A percentile compares a stretch with the other conserved stretches of the same genome.
These are phyloP conservation scores for Colletotrichum filicis DNA, from an alignment of 2,329 filamentous ascomycete species.

Conservation along the genomic window DNA sequence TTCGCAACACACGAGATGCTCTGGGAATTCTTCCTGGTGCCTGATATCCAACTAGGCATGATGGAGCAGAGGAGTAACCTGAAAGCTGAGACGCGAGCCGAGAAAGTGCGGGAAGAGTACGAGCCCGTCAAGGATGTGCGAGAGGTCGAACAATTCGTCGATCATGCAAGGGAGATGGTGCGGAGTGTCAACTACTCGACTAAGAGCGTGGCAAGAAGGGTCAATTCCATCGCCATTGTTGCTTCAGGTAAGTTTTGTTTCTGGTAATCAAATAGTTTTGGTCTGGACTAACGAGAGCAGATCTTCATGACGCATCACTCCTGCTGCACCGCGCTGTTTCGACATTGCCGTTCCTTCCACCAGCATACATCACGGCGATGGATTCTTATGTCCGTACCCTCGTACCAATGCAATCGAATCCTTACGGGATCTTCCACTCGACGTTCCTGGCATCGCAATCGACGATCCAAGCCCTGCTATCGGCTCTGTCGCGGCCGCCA, in stretches of 20 bases:
- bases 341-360: constrained; percentile 74
- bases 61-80: constrained; percentile 88
- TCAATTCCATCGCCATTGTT: constrained; percentile 77
- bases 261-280: background rate
- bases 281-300: constrained; percentile 47
- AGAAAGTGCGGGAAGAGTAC: constrained; percentile 90
- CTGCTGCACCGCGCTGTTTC: constrained; percentile 64
- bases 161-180: constrained; percentile 90
- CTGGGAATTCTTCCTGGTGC: constrained; percentile 98
- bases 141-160: constrained; percentile 93
- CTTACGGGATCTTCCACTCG: constrained; percentile 78
- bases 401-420: constrained; percentile 76
- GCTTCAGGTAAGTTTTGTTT: constrained; percentile 60
- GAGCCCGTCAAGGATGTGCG: constrained; percentile 84
- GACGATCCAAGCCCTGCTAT: constrained; percentile 84
- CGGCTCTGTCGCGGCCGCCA: constrained; percentile 81
- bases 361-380: constrained; percentile 75
- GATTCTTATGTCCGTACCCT: constrained; percentile 76
- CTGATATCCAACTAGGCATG: constrained; percentile 89
- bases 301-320: constrained; percentile 74
- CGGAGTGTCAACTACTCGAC: constrained; percentile 86
- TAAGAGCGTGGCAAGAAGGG: constrained; percentile 82
- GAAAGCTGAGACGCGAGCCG: constrained; percentile 84
- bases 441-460: constrained; percentile 83
- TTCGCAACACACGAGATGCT: constrained; percentile 97